phyloP scores from a whole-genome alignment of 176 grass and related monocot species.

The Avena eriantha region DNA sequence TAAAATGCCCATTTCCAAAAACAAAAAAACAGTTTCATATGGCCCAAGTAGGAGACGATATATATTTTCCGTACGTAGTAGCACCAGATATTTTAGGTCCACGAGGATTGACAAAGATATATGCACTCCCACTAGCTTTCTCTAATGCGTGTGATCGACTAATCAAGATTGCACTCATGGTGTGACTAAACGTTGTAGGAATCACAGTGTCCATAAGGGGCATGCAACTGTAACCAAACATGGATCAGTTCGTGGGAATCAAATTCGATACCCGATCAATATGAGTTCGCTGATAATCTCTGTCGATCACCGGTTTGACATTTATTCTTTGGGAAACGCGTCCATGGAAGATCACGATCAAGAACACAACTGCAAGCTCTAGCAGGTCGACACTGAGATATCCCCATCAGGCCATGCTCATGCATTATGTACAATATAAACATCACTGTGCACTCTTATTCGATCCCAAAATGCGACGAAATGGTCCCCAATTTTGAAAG shows the following conservation, averaged over 20 bases:
- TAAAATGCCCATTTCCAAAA: too few species aligned
- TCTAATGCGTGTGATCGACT: not conserved
- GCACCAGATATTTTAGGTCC: not conserved
- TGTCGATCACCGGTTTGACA: slow-evolving; percentile 42
- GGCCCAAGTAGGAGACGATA: too few species aligned
- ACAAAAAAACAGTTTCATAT: too few species aligned
- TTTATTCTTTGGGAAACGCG: slow-evolving; percentile 39
- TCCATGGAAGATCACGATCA: slow-evolving; percentile 31
- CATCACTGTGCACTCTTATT: slow-evolving; percentile 49
- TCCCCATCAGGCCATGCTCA: slow-evolving; percentile 42
- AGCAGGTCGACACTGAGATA: slow-evolving; percentile 56
- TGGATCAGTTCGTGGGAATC: slow-evolving; percentile 28
- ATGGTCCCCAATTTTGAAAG: slow-evolving; percentile 45
- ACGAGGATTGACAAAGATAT: not conserved
- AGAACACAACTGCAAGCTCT: slow-evolving; percentile 52
- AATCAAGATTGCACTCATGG: slow-evolving; percentile 31
- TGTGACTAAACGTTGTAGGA: slow-evolving; percentile 25
- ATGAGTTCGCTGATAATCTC: not conserved
- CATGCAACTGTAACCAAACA: slow-evolving; percentile 36
- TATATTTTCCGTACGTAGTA: not conserved
- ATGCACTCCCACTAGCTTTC: not conserved
- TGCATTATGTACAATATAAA: slow-evolving; percentile 38
- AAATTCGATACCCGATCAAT: slow-evolving; percentile 27
- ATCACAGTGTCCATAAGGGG: slow-evolving; percentile 32
- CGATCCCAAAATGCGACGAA: not conserved